A percentile compares a stretch with the other conserved stretches of the same genome.
phyloP scores from a whole-genome alignment of 345 rosid genomes.

The Aurinia saxatilis region DNA sequence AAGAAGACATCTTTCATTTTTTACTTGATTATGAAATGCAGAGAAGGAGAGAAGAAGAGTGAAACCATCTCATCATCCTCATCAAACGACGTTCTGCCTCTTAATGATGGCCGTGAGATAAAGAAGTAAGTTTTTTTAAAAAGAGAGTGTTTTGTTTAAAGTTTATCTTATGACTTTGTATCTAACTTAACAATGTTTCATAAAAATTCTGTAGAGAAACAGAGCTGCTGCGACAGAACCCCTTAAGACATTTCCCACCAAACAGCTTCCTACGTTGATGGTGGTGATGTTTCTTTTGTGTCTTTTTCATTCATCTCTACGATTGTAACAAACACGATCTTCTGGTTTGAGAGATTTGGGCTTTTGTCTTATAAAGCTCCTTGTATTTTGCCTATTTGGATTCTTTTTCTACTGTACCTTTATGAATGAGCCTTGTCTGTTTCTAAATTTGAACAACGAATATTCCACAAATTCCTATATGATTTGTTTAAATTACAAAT shows the following conservation, averaged over 20 bases:
- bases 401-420: too few species aligned
- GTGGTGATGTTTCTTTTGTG: background rate
- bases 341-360: conserved; percentile 16
- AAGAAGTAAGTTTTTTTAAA: conserved; percentile 29
- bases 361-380: conserved; percentile 46
- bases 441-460: too few species aligned
- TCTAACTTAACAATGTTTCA: background rate
- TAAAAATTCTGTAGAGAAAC: conserved; percentile 50
- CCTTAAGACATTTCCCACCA: conserved; percentile 71
- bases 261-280: conserved; percentile 66
- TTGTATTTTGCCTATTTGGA: background rate
- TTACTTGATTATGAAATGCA: conserved; percentile 2
- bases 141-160: background rate
- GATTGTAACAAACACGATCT: background rate
- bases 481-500: background rate
- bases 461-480: too few species aligned
- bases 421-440: background rate
- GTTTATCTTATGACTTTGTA: background rate
- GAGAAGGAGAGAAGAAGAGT: conserved; percentile 12
- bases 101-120: conserved; percentile 28
- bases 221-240: conserved; percentile 69
- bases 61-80: conserved; percentile 24
- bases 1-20: background rate
- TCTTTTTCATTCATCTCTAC: background rate
- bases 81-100: conserved; percentile 3